Evolutionary conservation across 1,284 basidiomycete genomes (phyloP), one percentile per base, ranked within the genome.

Genomic region (Puccinia brachypodii): DNA sequence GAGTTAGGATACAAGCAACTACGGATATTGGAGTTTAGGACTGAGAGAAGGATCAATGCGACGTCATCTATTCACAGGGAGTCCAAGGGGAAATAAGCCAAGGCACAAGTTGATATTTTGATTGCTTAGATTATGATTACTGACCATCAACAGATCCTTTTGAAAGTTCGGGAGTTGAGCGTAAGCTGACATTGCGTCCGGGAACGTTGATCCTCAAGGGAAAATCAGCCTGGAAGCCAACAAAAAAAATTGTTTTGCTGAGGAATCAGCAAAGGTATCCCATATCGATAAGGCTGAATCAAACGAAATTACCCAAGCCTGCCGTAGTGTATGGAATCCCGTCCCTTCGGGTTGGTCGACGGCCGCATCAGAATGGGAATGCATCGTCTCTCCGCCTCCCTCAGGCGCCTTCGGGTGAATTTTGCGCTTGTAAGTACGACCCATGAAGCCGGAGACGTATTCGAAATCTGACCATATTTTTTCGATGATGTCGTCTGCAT

Each of bases 21-120:
- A 56, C 97, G 91, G 42, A 98, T 90, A 84, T 97, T 96, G 25
- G 96, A 92, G 28, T 94, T 93, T 50, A 98, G 89, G 8, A 98
- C 89, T 0, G 94, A 92, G 22, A 95, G 89, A 16, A 96, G 89
- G 68, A 96, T 89, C 56, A 95, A 87, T 0, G 93, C 92, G 0
- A 93, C 91, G 0, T 93, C 92, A 85, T 95, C 94, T 92, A 84
- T 9, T 42, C 11, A 16, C 42, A 16, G 11, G 22, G 7, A 81
- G 60, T 7, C 28, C 40, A 1, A 33, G 25, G 0, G 33, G 28
- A 68, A 64, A 38, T 42, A 25, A 81, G 79, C 36, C 28, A 44
- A 13, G 28, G 33, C 33, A 83, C 19, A 84, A 28, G 44, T 33
- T 31, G n/a, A 75, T 19, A 16, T 16, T 38, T 73, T 53, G 25